A percentile compares a stretch with the other conserved stretches of the same genome.
Evolutionary conservation across 2,329 filamentous ascomycete species (phyloP).

Genomic region (Fusarium protoensiforme): DNA sequence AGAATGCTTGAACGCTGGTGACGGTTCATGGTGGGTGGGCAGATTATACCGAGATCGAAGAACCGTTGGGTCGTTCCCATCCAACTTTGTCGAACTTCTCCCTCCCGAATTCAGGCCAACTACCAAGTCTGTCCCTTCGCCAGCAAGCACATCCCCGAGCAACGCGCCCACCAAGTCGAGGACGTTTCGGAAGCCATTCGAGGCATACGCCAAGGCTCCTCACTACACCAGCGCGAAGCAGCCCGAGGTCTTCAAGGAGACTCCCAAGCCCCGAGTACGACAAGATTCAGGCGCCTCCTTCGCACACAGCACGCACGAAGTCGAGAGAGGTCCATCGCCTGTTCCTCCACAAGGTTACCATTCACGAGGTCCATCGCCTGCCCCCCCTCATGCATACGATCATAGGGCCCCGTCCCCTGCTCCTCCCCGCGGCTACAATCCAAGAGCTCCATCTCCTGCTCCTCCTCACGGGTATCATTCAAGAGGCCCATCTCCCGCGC

Average conservation of each 20-base stretch:
- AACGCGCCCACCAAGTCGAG: conserved; percentile 69
- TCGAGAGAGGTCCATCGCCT: conserved; percentile 42
- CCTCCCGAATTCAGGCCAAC: conserved; percentile 86
- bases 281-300: conserved; percentile 57
- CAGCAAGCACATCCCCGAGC: conserved; percentile 63
- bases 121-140: conserved; percentile 68
- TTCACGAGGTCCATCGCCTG: conserved; percentile 48
- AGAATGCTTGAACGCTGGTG: conserved; percentile 96
- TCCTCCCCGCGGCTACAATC: conserved; percentile 34
- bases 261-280: conserved; percentile 49
- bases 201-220: conserved; percentile 74
- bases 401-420: conserved; percentile 47
- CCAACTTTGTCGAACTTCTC: conserved; percentile 95
- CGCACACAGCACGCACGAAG: conserved; percentile 35
- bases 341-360: conserved; percentile 44
- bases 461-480: conserved; percentile 46
- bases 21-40: conserved; percentile 99
- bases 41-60: conserved; percentile 88
- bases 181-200: conserved; percentile 74
- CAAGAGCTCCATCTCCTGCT: conserved; percentile 43
- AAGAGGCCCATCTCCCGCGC: conserved; percentile 44
- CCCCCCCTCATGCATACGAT: conserved; percentile 43
- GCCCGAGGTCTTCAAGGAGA: conserved; percentile 65
- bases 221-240: conserved; percentile 73
- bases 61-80: conserved; percentile 93